Conservation (phyloP, 2,329 filamentous ascomycete species). For the Zelopaecilomyces penicillatus region DNA sequence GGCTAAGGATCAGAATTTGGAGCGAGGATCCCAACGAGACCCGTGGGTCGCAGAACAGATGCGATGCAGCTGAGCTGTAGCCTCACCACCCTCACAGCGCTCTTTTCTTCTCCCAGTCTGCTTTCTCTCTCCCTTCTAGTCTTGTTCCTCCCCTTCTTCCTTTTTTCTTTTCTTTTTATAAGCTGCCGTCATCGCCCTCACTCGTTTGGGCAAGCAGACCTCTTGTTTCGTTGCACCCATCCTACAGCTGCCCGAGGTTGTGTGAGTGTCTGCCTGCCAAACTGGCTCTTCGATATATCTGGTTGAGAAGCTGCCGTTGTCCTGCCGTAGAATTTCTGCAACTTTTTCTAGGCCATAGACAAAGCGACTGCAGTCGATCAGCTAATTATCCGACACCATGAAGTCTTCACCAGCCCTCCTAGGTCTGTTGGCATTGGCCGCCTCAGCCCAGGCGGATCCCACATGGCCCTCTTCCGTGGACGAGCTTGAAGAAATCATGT, state of each 20-base stretch:
- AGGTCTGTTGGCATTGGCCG: constrained; percentile 28
- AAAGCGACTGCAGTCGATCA: neutral
- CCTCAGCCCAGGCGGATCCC: constrained; percentile 34
- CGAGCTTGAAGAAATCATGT: constrained; percentile 57
- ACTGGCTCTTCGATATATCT: too few species aligned
- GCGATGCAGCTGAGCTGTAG: constrained; percentile 4
- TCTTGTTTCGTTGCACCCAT: too few species aligned
- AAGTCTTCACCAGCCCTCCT: constrained; percentile 18
- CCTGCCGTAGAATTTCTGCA: too few species aligned
- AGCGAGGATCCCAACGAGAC: too few species aligned
- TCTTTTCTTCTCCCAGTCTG: neutral
- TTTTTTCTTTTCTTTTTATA: neutral
- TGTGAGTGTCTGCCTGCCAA: too few species aligned
- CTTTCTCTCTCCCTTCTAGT: neutral
- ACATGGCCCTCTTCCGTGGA: constrained; percentile 56
- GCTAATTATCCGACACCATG: constrained; percentile 10
- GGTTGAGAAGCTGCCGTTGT: too few species aligned
- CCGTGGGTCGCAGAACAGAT: too few species aligned
- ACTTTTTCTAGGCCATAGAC: too few species aligned
- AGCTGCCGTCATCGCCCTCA: neutral
- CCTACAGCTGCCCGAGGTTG: too few species aligned
- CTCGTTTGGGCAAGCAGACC: too few species aligned
- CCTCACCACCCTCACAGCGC: constrained; percentile 1
- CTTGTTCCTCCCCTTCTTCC: neutral
- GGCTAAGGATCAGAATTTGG: too few species aligned